Base-by-base conservation (phyloP, 2,329 filamentous ascomycete genomes). In the Raffaelea ambrosiae region DNA sequence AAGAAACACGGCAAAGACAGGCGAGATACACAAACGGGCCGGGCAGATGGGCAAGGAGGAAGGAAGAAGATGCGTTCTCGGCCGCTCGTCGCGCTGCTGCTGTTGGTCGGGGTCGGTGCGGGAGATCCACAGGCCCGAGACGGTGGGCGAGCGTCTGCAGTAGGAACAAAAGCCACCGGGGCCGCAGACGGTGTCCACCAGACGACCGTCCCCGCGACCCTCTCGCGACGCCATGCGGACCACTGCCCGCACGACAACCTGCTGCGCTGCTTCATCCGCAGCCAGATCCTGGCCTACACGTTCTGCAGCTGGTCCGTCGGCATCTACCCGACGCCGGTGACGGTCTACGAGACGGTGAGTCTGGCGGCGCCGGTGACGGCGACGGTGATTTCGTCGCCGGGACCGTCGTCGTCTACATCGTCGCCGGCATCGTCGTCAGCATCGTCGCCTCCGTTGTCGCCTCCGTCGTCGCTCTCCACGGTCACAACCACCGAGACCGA, bases 221-320 rank as follows among this genome's bases (percentile, higher is more conserved):
- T 33, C 23, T 22, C 9, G 21, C 5, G 22, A 11, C 31, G 20
- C 29, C 2, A 21, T 11, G 19, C 19, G 5, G 29, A 36, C 29
- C 49, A 54, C 52, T 55, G 50, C 26, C 47, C 50, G 3, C 50
- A 52, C 33, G 48, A 52, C 50, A 52, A 52, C 26, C 43, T 52
- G 19, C 35, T 52, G 5, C 47, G 50, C 2, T 52, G 50, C 40
- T 44, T 52, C 18, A 43, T 52, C 23, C 39, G 47, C n/a, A 52
- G 35, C 3, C 50, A 47, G 2, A 46, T 20, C 1, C 36, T 52
- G 26, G 50, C 47, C n/a, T 49, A 45, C 45, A 49, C 50, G 18
- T 52, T 47, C 45, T 52, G 50, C 43, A 52, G 48, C 42, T 49
- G 47, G 47, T 50, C 47, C 4, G 50, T 49, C 13, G 47, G 39